phyloP scores from a whole-genome alignment of 306 rosid species.

The Quercus variabilis region DNA sequence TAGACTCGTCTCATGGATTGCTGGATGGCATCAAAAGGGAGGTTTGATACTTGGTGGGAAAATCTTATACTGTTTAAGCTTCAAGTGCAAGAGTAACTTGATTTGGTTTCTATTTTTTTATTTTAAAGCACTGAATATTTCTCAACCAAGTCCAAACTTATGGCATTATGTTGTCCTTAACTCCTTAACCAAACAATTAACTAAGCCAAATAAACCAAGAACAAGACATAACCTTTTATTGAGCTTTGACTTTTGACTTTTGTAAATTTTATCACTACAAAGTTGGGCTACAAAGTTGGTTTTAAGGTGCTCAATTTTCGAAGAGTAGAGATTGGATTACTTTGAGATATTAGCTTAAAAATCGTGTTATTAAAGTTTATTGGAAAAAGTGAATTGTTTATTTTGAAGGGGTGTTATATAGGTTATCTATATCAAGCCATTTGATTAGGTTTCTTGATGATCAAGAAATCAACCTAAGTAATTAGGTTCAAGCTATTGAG shows the following conservation, averaged over 20 bases:
- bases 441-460: constrained; percentile 1
- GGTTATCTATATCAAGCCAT: not conserved
- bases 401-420: not conserved
- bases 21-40: too few species aligned
- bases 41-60: too few species aligned
- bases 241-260: not conserved
- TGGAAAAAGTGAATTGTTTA: not conserved
- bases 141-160: too few species aligned
- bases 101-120: too few species aligned
- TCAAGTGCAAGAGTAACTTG: too few species aligned
- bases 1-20: too few species aligned
- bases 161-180: not conserved
- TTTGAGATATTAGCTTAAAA: not conserved
- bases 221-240: not conserved
- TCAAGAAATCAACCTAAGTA: not conserved
- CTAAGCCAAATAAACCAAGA: not conserved
- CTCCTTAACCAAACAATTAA: not conserved
- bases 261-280: not conserved
- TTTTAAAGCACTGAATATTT: too few species aligned
- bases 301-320: not conserved
- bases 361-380: not conserved
- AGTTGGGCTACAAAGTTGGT: not conserved
- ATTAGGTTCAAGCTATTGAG: not conserved
- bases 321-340: not conserved
- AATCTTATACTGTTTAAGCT: too few species aligned